These are phyloP conservation scores for Scenedesmus sp. DNA, from an alignment of 163 green algal species.

Conservation along the genomic window DNA sequence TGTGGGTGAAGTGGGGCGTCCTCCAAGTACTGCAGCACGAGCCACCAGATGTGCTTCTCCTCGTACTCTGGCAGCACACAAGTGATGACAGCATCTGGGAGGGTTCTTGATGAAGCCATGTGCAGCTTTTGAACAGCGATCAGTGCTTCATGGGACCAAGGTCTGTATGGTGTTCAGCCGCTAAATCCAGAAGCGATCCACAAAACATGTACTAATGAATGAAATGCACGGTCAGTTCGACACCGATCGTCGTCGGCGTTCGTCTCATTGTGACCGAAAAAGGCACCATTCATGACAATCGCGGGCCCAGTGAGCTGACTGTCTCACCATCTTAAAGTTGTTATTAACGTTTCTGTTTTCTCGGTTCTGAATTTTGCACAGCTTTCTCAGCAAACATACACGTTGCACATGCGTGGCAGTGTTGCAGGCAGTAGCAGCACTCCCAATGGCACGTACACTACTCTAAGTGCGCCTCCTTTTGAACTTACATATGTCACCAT, in stretches of 20 bases:
- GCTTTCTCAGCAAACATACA: background rate
- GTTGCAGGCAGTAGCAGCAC: background rate
- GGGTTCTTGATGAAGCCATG: background rate
- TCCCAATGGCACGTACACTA: background rate
- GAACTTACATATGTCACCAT: background rate
- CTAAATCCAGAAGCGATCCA: background rate
- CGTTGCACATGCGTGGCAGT: background rate
- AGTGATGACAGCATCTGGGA: slow-evolving; percentile 2
- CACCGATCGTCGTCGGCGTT: background rate
- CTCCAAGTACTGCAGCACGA: slow-evolving; percentile 45
- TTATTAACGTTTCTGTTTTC: background rate
- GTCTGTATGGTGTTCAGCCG: background rate
- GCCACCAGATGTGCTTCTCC: slow-evolving; percentile 22
- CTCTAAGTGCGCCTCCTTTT: background rate
- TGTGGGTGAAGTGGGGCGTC: slow-evolving; percentile 24
- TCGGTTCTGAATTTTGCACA: background rate
- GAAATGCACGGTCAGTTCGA: background rate
- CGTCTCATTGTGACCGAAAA: background rate
- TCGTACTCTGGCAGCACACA: slow-evolving; percentile 44
- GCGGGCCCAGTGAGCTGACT: background rate
- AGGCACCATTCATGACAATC: background rate
- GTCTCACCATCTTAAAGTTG: background rate
- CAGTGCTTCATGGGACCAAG: background rate
- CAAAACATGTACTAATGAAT: background rate
- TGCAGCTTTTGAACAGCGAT: background rate